phyloP scores from a whole-genome alignment of 768 basidiomycete genomes.

The Russula sp. region DNA sequence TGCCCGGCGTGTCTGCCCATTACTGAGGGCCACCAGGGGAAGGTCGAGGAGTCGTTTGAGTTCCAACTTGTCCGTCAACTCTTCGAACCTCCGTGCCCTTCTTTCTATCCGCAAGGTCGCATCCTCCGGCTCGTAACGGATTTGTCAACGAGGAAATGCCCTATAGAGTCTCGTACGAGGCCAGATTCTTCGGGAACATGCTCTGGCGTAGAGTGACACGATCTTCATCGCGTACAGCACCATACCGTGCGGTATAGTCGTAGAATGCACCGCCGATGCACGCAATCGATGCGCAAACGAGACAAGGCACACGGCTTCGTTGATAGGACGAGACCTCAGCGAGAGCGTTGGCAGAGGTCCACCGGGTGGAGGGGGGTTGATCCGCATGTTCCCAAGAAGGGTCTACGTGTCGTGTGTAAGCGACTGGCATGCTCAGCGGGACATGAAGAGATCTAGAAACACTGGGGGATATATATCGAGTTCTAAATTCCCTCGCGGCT shows the following conservation, averaged over 20 bases:
- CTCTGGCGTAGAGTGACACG: slow-evolving; percentile 69
- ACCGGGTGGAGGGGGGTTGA: slow-evolving; percentile 60
- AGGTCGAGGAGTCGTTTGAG: slow-evolving; percentile 68
- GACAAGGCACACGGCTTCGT: slow-evolving; percentile 52
- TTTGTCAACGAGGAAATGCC: slow-evolving; percentile 15
- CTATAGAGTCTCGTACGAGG: slow-evolving; percentile 10
- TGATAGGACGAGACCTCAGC: slow-evolving; percentile 39
- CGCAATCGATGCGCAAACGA: slow-evolving; percentile 64
- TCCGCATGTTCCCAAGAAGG: slow-evolving; percentile 66
- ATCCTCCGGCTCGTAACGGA: slow-evolving; percentile 24
- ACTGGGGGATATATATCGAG: neutral
- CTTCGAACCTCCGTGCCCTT: slow-evolving; percentile 44
- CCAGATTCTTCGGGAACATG: slow-evolving; percentile 43
- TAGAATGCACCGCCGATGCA: slow-evolving; percentile 72
- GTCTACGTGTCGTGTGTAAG: slow-evolving; percentile 41
- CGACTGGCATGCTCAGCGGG: neutral
- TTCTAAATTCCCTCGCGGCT: slow-evolving; percentile 26
- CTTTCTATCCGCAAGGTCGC: slow-evolving; percentile 30
- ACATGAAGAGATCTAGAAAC: neutral
- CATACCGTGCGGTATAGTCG: slow-evolving; percentile 92
- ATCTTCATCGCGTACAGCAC: slow-evolving; percentile 83
- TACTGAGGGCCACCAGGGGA: slow-evolving; percentile 81
- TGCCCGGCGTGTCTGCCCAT: slow-evolving; percentile 88
- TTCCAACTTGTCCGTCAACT: slow-evolving; percentile 54
- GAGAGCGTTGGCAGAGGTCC: slow-evolving; percentile 80